These are phyloP conservation scores for Globisporangium yorkense DNA, from an alignment of 352 stramenopile species.

Conservation along the genomic window DNA sequence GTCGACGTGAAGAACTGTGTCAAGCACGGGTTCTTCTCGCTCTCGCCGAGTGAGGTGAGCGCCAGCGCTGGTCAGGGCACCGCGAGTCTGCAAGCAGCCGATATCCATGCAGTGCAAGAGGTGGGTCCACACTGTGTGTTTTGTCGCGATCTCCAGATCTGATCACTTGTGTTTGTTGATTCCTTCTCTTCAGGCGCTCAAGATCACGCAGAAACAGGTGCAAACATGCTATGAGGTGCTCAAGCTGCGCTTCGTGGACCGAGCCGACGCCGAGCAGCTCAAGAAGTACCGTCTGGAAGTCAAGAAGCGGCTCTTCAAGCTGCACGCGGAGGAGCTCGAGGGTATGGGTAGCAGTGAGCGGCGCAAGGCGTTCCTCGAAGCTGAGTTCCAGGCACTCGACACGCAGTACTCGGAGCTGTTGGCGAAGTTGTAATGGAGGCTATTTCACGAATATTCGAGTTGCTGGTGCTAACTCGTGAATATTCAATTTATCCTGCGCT, in stretches of 20 bases:
- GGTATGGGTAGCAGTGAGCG: conserved; percentile 59
- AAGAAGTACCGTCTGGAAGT: conserved; percentile 77
- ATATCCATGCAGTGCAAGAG: conserved; percentile 62
- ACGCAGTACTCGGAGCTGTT: conserved; percentile 46
- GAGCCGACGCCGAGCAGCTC: conserved; percentile 35
- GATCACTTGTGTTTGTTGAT: background rate
- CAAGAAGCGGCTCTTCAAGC: conserved; percentile 73
- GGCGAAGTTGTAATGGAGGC: conserved; percentile 11
- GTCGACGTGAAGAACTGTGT: conserved; percentile 64
- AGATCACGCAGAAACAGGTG: conserved; percentile 73
- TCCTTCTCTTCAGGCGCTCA: conserved; percentile 36
- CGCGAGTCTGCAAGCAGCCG: conserved; percentile 25
- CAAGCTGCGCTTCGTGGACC: conserved; percentile 55
- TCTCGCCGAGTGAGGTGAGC: conserved; percentile 21
- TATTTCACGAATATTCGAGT: background rate
- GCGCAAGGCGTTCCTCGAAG: conserved; percentile 73
- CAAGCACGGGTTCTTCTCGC: conserved; percentile 52
- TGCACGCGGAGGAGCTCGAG: conserved; percentile 67
- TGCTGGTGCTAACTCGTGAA: background rate
- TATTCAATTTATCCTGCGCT: background rate
- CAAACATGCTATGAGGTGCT: conserved; percentile 76
- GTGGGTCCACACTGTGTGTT: conserved; percentile 11
- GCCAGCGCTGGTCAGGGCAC: conserved; percentile 29
- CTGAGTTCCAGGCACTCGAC: conserved; percentile 49
- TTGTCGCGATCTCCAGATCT: too few species aligned